These are phyloP conservation scores for Auriscalpium orientale DNA, from an alignment of 768 basidiomycete species.

Conservation along the genomic window DNA sequence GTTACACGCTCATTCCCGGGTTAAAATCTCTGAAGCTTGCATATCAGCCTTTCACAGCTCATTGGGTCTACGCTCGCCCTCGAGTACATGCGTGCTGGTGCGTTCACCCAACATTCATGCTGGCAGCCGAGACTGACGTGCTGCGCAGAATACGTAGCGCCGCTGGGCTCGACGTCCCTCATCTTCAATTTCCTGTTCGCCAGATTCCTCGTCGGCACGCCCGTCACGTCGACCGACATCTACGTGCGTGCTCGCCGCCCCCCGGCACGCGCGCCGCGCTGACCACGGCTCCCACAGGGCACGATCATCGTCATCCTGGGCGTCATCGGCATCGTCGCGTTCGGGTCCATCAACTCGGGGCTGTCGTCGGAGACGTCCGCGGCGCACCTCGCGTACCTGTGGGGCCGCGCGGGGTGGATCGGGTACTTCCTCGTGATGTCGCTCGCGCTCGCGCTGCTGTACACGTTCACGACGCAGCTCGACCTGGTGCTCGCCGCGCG, in stretches of 20 bases:
- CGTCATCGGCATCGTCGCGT: slow-evolving; percentile 82
- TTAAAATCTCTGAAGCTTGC: slow-evolving; percentile 1
- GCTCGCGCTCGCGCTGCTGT: slow-evolving; percentile 53
- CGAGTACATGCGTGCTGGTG: slow-evolving; percentile 82
- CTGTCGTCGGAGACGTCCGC: slow-evolving; percentile 69
- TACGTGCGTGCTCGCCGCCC: slow-evolving; percentile 41
- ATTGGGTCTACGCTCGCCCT: slow-evolving; percentile 83
- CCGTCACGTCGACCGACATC: slow-evolving; percentile 78
- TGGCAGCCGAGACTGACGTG: slow-evolving; percentile 7
- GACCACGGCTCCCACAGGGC: slow-evolving; percentile 39
- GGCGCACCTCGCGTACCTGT: slow-evolving; percentile 69
- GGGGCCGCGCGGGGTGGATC: slow-evolving; percentile 88
- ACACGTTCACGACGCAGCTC: slow-evolving; percentile 63
- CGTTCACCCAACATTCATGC: slow-evolving; percentile 14
- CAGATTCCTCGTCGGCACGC: slow-evolving; percentile 77
- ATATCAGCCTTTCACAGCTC: slow-evolving; percentile 65
- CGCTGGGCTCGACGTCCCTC: slow-evolving; percentile 86
- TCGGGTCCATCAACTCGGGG: slow-evolving; percentile 79
- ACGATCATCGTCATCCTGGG: slow-evolving; percentile 78
- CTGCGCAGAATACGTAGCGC: slow-evolving; percentile 83
- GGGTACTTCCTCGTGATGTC: slow-evolving; percentile 80
- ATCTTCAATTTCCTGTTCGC: slow-evolving; percentile 97
- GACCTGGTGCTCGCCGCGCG: slow-evolving; percentile 67
- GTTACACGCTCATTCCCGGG: slow-evolving; percentile 18
- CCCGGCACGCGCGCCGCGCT: neutral